Evolutionary conservation across 768 basidiomycete genomes (phyloP), one percentile per base, ranked within the genome.

Genomic region (Boletus fagicola): DNA sequence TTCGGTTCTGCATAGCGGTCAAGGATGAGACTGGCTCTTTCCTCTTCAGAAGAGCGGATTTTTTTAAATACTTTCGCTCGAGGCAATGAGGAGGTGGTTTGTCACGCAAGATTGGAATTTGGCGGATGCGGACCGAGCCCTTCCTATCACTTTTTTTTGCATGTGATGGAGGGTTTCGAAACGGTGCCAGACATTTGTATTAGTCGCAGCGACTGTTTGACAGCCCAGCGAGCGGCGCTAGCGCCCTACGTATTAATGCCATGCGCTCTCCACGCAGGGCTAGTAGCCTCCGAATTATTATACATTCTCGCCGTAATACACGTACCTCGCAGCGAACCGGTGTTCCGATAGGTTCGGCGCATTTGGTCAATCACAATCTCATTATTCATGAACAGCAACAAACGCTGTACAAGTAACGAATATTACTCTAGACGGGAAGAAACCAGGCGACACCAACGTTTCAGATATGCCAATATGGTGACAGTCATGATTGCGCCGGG

Each of bases 41-140:
- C 68, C 61, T 70, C 68, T 68, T 61, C 59, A 59, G 44, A 62
- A 64, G 68, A 50, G 64, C 57, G 38, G 6, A 4, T 9, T 38
- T 18, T 16, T 1, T 47, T 33, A n/a, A n/a, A n/a, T n/a, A 2
- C 39, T 12, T 43, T 49, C 44, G 60, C 69, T 58, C 64, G 44
- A 68, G 69, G 68, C 60, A 54, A 56, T 22, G 64, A 68, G 56
- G 68, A 60, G 69, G 66, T 69, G 68, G 68, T 70, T 69, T 70
- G 60, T 60, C 69, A 36, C 61, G 62, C 64, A 61, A 70, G 59
- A 69, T 44, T 20, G 20, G 22, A 26, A 54, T 16, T 10, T 57
- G 60, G 63, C 47, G 33, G 24, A 47, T 36, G 55, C 42, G 53
- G 44, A 60, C 51, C 50, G 30, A 7, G 16, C 10, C 43, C 30